phyloP scores from a whole-genome alignment of 106 monocot genomes.

The Dactylorhiza incarnata region DNA sequence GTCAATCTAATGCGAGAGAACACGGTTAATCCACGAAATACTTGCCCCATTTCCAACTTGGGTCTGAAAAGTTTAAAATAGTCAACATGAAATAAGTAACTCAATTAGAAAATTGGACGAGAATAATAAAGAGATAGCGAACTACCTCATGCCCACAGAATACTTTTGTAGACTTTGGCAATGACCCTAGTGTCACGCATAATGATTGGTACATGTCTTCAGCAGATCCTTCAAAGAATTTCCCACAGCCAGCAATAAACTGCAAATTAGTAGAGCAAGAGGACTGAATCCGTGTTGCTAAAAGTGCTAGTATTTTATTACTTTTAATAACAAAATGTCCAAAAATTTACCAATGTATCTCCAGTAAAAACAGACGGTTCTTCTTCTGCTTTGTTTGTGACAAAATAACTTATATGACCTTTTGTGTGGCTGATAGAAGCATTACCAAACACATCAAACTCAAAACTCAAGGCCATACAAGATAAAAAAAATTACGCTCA shows the following conservation, averaged over 20 bases:
- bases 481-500: background rate
- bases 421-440: slow-evolving; percentile 69
- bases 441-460: slow-evolving; percentile 3
- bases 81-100: background rate
- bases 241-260: slow-evolving; percentile 97
- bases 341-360: slow-evolving; percentile 73
- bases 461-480: background rate
- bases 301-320: background rate
- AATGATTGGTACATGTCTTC: slow-evolving; percentile 94
- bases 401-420: slow-evolving; percentile 93
- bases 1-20: background rate
- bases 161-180: slow-evolving; percentile 86
- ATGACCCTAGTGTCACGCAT: slow-evolving; percentile 79
- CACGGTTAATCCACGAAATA: background rate
- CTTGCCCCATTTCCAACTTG: background rate
- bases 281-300: background rate
- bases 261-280: slow-evolving; percentile 15
- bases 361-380: slow-evolving; percentile 92
- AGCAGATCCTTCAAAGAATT: slow-evolving; percentile 96
- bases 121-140: background rate
- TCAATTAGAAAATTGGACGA: background rate
- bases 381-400: slow-evolving; percentile 63
- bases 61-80: background rate
- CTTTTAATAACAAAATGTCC: background rate
- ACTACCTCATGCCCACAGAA: slow-evolving; percentile 99